Evolutionary conservation across 1,139 yeast species (phyloP), one percentile per base, ranked within the genome.

Genomic region (Candida neerlandica): DNA sequence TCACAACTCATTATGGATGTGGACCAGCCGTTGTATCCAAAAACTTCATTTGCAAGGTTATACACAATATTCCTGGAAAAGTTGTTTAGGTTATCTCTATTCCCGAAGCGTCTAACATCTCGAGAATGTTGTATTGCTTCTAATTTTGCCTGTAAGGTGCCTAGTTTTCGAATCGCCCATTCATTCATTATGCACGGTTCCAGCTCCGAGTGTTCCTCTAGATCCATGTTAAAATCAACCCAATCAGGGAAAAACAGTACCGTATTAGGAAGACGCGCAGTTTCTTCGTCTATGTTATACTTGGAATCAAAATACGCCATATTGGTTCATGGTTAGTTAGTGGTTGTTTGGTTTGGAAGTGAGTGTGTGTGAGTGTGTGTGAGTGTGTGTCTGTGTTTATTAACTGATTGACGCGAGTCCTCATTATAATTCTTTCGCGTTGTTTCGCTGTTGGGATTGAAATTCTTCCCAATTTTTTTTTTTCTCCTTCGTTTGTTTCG

Each of bases 1-100:
- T 27, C 37, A 46, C 56, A 54, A 23, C 65, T 66, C 26, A 70
- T 55, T 9, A 86, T 66, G 51, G 73, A 75, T 1, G 82, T 74
- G 21, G 78, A 73, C 95, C 95, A 87, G 27, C 90, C 91, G 47
- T 76, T 66, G 56, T 68, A 76, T 1, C 92, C 94, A 69, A 86
- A 86, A 3, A 79, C 71, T 40, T 77, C 81, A 58, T 87, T 87
- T 3, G 91, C 89, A 29, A 83, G 61, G 21, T 68, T 68, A 41
- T 84, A 70, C 3, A 82, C 72, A 35, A 68, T 49, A 18, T 59
- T 55, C 6, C 67, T 55, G 15, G 69, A 58, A 19, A 57, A 53
- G 11, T 49, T 52, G 41, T 46, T 30, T 14, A 44, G 11, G 26
- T 49, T 46, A 23, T 44, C 34, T 14, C 35, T 43, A 1, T 38